Evolutionary conservation across 495 filamentous ascomycete species (phyloP), one percentile per base, ranked within the genome.

Genomic region (Aspergillus kassunensis): DNA sequence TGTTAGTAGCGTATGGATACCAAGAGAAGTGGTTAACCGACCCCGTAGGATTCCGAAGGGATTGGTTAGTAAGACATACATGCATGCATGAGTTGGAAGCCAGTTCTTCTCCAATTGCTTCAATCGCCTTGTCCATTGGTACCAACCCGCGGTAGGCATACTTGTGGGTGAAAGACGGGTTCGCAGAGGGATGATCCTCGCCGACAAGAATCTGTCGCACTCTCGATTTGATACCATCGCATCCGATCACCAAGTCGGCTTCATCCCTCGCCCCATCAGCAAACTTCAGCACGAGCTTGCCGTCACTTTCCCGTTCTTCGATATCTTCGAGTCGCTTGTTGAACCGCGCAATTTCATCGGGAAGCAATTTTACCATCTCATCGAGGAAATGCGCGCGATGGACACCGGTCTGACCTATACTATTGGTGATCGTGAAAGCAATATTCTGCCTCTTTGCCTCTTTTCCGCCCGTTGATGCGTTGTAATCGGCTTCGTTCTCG

Each of bases 141-240:
- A 81, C 61, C 33, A 82, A 34, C 9, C 70, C 74, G 2, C 80
- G 75, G 50, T 79, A 82, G 6, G 68, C 73, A 27, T 72, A 74
- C 57, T 79, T 76, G 43, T 75, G 67, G 5, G 70, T 71, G 53
- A 76, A 82, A 7, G 55, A 55, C 8, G 77, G 67, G n/a, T 66
- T 52, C 1, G 57, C 61, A 3, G 66, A 65, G 4, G 66, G 67
- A 57, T 74, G 57, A 0, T 67, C 57, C 11, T 54, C 58, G 2
- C 74, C 75, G 3, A 78, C 55, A 9, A 78, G 41, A 27, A 69
- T 40, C 43, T 63, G 44, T 3, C 79, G 64, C 11, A 79, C 75
- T 34, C 60, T 62, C 0, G 80, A 83, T 41, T 78, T 79, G 48
- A 85, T 77, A 0, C 82, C 82, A 52, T 85, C 82, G 53, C 80